phyloP scores from a whole-genome alignment of 2,329 filamentous ascomycete genomes.

The Microcyclospora tardicrescens region DNA sequence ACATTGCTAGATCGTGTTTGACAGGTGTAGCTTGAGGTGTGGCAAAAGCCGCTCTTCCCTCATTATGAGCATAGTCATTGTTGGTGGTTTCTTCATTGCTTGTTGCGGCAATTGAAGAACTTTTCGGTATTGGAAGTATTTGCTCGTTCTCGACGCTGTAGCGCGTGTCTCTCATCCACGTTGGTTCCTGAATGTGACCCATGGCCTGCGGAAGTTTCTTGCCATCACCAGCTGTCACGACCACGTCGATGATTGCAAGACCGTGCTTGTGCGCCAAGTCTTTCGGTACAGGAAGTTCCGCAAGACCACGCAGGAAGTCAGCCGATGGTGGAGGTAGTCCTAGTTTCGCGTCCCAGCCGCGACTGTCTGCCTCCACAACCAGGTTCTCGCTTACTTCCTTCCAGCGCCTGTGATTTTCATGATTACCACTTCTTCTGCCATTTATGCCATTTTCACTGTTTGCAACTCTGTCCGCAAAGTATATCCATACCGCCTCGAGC shows the following conservation, averaged over 20 bases:
- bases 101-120: too few relatives aligned
- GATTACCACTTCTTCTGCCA: constrained; percentile 3
- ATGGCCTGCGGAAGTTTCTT: constrained; percentile 13
- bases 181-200: constrained; percentile 10
- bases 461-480: constrained; percentile 15
- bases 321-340: constrained; percentile 24
- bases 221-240: constrained; percentile 17
- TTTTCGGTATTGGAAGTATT: too few relatives aligned
- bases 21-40: too few relatives aligned
- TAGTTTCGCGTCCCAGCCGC: constrained; percentile 20
- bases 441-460: too few relatives aligned
- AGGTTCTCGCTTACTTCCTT: constrained; percentile 19
- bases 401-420: constrained; percentile 23
- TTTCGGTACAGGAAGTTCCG: constrained; percentile 26
- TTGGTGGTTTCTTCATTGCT: too few relatives aligned
- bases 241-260: constrained; percentile 18
- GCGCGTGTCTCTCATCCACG: constrained; percentile 8
- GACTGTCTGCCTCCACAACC: constrained; percentile 20
- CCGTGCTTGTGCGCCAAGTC: constrained; percentile 15
- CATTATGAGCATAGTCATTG: too few relatives aligned
- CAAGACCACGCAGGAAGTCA: constrained; percentile 27
- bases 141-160: constrained; percentile 3
- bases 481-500: constrained; percentile 33
- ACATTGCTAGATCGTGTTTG: too few relatives aligned
- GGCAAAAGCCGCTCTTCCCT: too few relatives aligned